phyloP scores from a whole-genome alignment of 1,284 basidiomycete genomes.

The Fomitopsis betulina region DNA sequence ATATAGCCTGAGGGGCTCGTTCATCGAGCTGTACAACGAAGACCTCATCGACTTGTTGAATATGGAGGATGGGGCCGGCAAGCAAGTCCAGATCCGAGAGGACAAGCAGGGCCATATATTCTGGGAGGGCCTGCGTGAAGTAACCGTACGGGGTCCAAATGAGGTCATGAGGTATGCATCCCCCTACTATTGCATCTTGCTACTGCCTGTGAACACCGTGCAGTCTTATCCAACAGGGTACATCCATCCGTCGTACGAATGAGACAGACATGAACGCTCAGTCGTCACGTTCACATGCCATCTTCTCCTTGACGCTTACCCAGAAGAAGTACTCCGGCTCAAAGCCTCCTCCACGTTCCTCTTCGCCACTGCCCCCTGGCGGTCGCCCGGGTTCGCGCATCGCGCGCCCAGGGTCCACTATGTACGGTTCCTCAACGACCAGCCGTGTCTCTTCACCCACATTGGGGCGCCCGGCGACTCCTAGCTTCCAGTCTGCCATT shows the following conservation, averaged over 20 bases:
- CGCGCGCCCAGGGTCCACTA: constrained; percentile 71
- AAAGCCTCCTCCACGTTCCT: constrained; percentile 61
- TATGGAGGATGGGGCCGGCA: constrained; percentile 59
- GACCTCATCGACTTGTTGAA: constrained; percentile 89
- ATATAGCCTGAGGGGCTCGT: constrained; percentile 78
- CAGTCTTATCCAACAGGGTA: constrained; percentile 82
- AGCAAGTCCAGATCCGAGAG: constrained; percentile 93
- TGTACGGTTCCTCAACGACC: constrained; percentile 35
- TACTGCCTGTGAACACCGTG: background rate
- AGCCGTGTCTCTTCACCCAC: constrained; percentile 67
- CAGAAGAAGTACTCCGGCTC: constrained; percentile 80
- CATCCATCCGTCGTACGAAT: constrained; percentile 88
- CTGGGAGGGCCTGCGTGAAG: constrained; percentile 93
- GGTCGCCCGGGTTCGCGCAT: constrained; percentile 76
- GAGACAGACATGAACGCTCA: constrained; percentile 99
- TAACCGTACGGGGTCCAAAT: constrained; percentile 73
- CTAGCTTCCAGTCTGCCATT: constrained; percentile 71
- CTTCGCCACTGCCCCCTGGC: constrained; percentile 66
- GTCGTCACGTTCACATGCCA: constrained; percentile 96
- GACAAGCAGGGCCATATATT: constrained; percentile 96
- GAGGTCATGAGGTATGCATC: constrained; percentile 88
- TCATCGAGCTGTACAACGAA: constrained; percentile 98
- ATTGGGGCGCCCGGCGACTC: constrained; percentile 68
- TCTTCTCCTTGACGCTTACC: constrained; percentile 92
- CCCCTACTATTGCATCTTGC: background rate